Percentiles rank a stretch among this genome's conserved stretches.
Conservation (phyloP, 2,329 filamentous ascomycete genomes). For the Botryotinia calthae region DNA sequence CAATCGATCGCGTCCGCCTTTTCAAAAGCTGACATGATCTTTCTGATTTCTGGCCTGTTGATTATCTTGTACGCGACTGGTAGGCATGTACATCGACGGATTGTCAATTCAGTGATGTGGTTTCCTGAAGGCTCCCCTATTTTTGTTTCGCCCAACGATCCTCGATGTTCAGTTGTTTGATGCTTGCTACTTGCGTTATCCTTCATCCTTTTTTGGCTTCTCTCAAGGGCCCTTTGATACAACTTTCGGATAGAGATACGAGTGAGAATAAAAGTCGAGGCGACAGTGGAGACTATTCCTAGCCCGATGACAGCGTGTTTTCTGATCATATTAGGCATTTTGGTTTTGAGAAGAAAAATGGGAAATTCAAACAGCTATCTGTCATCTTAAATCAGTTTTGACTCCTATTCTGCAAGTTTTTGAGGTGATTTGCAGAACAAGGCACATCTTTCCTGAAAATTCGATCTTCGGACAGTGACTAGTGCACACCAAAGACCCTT, state of each 20-base stretch:
- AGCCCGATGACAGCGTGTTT: not conserved
- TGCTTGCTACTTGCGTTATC: not conserved
- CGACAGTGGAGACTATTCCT: not conserved
- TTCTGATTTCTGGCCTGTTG: not conserved
- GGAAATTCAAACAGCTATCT: not conserved
- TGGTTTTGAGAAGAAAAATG: not conserved
- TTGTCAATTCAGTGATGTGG: not conserved
- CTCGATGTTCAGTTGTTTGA: not conserved
- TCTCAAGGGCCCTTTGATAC: not conserved
- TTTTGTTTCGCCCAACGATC: no score
- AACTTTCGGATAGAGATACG: not conserved
- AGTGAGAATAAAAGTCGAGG: not conserved
- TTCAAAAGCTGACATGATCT: not conserved
- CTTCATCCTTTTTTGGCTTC: fast-evolving
- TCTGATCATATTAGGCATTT: not conserved
- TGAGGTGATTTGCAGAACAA: not conserved
- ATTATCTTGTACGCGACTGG: no score
- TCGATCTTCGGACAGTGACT: not conserved
- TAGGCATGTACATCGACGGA: not conserved
- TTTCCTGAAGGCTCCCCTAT: not conserved
- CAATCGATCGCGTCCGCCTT: not conserved
- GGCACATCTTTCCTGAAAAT: not conserved
- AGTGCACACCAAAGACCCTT: not conserved
- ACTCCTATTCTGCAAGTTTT: not conserved
- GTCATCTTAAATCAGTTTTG: not conserved